These are phyloP conservation scores for Magnusiomyces clavatus DNA, from an alignment of 1,139 yeast species.

Conservation along the genomic window DNA sequence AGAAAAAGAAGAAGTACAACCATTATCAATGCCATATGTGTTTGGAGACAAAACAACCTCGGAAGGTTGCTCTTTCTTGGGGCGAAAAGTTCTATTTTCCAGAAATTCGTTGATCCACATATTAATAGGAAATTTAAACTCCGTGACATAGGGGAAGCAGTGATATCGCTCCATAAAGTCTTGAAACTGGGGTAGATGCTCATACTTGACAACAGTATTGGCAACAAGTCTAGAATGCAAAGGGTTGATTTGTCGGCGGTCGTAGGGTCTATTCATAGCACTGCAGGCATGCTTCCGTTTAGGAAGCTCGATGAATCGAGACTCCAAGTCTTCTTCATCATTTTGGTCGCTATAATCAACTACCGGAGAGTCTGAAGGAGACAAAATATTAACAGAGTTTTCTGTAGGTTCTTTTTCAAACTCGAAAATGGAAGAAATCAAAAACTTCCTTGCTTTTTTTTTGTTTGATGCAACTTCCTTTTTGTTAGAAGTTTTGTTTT, in stretches of 20 bases:
- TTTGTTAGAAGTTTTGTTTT: too few relatives aligned
- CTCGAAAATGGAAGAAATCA: not conserved
- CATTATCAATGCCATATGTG: too few relatives aligned
- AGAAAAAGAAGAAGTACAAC: too few relatives aligned
- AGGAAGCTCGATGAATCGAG: constrained; percentile 1
- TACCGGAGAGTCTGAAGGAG: not conserved
- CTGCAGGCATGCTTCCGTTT: not conserved
- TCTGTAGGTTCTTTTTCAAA: not conserved
- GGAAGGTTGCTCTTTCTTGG: not conserved
- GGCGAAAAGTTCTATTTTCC: not conserved
- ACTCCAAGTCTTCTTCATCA: not conserved
- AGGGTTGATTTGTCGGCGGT: constrained; percentile 4
- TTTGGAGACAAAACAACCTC: not conserved
- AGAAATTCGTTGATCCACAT: constrained; percentile 14
- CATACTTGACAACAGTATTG: constrained; percentile 12
- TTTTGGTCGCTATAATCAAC: not conserved
- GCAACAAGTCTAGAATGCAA: constrained; percentile 9
- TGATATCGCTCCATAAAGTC: constrained; percentile 15
- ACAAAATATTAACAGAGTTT: not conserved
- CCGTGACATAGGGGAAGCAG: constrained; percentile 14
- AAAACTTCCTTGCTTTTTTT: too few relatives aligned
- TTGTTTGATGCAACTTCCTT: too few relatives aligned
- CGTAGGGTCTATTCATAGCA: not conserved
- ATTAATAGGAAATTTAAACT: constrained; percentile 14
- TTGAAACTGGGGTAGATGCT: constrained; percentile 12